phyloP scores from a whole-genome alignment of 129 eudicot genomes.

The Pittosporum tobira region DNA sequence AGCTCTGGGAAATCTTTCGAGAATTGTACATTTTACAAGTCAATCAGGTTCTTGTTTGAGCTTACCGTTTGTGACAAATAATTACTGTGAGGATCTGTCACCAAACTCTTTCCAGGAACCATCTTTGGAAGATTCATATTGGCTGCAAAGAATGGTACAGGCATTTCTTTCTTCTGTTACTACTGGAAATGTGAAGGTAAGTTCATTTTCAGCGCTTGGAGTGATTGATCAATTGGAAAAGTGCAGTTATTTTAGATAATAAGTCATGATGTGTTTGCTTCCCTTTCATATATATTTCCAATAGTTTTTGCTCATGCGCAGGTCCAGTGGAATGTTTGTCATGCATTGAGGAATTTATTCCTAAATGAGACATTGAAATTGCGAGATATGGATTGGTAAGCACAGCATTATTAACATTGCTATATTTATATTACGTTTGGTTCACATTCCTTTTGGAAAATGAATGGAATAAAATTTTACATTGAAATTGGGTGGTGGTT shows the following conservation, averaged over 20 bases:
- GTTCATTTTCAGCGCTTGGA: neutral
- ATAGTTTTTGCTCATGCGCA: slow-evolving; percentile 22
- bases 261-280: neutral
- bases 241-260: neutral
- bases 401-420: slow-evolving; percentile 4
- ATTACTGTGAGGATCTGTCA: slow-evolving; percentile 10
- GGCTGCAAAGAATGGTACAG: slow-evolving; percentile 79
- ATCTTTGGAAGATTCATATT: slow-evolving; percentile 21
- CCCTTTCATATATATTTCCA: neutral
- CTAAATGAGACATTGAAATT: slow-evolving; percentile 57
- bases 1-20: slow-evolving; percentile 83
- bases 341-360: slow-evolving; percentile 88
- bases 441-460: too few species aligned
- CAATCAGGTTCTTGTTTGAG: slow-evolving; percentile 9
- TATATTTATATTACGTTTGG: too few species aligned
- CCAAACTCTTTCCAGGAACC: slow-evolving; percentile 24
- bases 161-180: slow-evolving; percentile 91
- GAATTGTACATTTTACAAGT: slow-evolving; percentile 54
- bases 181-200: slow-evolving; percentile 94
- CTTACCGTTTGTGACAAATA: slow-evolving; percentile 1
- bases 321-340: slow-evolving; percentile 99
- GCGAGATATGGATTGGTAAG: slow-evolving; percentile 77
- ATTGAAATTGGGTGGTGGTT: too few species aligned
- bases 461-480: too few species aligned
- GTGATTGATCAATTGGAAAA: neutral